Evolutionary conservation across 805 yeast species (phyloP), one percentile per base, ranked within the genome.

Genomic region (Isabelozyma gotoi): DNA sequence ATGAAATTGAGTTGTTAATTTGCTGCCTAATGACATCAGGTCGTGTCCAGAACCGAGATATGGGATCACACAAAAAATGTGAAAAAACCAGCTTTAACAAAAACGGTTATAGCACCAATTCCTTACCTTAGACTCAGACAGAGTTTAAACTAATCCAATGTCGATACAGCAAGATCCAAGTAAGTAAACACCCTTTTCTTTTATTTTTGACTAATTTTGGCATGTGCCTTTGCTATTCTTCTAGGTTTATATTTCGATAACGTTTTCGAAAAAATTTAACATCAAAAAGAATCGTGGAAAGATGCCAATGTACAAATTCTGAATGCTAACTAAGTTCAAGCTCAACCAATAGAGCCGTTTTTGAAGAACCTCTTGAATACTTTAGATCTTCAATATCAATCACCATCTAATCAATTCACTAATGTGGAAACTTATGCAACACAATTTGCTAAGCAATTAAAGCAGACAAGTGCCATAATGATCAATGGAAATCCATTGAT

Each of bases 401-500:
- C 57, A 5, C 53, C 60, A 4, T 46, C 56, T 14, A 44, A 46
- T 4, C 53, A 49, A 32, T 59, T 46, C 40, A 57, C 67, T 20
- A 67, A 58, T 38, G 67, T 70, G 6, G 76, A 71, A 46, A 53
- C 64, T 3, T 72, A 71, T 43, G 75, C 72, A 18, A 68, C 68
- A 11, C 76, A 67, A 51, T 68, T 67, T 52, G 77, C 76, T 3
- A 81, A 78, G 33, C 82, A 78, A 44, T 61, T 82, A 33, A 74
- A 78, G 46, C 67, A 70, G 1, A 62, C 71, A 19, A 68, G 81
- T 27, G 79, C 85, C 7, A 74, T 82, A 12, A 74, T 82, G 10
- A 56, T 82, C 24, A 78, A 82, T 51, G 87, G 87, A 0, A 68
- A 76, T 19, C 86, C 87, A 8, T 63, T 79, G 39, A 46, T 62